A percentile compares a stretch with the other conserved stretches of the same genome.
Conservation (phyloP, 2,329 filamentous ascomycete species). For the Microdochium paspali region DNA sequence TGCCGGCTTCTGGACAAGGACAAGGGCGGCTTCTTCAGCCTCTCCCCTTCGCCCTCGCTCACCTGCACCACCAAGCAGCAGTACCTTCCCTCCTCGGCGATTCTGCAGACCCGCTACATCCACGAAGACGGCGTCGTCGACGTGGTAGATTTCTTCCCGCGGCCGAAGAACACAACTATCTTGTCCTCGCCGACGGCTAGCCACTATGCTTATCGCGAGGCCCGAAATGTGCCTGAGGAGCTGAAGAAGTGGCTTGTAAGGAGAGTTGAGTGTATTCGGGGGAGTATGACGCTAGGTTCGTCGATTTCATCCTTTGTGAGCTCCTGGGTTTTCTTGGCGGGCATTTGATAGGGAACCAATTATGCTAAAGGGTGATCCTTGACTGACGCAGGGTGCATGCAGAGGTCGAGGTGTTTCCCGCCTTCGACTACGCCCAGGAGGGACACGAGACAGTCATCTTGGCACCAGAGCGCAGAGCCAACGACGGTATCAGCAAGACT, state of each 20-base stretch:
- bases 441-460: constrained; percentile 50
- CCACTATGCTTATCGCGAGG: constrained; percentile 44
- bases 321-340: not conserved
- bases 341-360: not conserved
- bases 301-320: not conserved
- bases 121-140: constrained; percentile 67
- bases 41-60: constrained; percentile 41
- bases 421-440: constrained; percentile 61
- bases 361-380: not conserved
- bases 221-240: constrained; percentile 44
- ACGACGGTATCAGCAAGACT: constrained; percentile 40
- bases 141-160: constrained; percentile 66
- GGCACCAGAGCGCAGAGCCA: constrained; percentile 28
- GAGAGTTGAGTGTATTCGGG: constrained; percentile 64
- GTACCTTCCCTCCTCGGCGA: constrained; percentile 66
- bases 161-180: constrained; percentile 50
- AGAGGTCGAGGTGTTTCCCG: constrained; percentile 64
- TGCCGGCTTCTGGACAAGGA: constrained; percentile 65
- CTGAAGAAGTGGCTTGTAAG: constrained; percentile 64
- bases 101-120: constrained; percentile 70
- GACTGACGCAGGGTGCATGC: not conserved
- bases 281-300: constrained; percentile 49
- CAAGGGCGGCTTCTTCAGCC: constrained; percentile 65
- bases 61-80: constrained; percentile 65
- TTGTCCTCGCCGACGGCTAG: constrained; percentile 31